Evolutionary conservation across 495 filamentous ascomycete species (phyloP), one percentile per base, ranked within the genome.

Genomic region (Cercophora samala): DNA sequence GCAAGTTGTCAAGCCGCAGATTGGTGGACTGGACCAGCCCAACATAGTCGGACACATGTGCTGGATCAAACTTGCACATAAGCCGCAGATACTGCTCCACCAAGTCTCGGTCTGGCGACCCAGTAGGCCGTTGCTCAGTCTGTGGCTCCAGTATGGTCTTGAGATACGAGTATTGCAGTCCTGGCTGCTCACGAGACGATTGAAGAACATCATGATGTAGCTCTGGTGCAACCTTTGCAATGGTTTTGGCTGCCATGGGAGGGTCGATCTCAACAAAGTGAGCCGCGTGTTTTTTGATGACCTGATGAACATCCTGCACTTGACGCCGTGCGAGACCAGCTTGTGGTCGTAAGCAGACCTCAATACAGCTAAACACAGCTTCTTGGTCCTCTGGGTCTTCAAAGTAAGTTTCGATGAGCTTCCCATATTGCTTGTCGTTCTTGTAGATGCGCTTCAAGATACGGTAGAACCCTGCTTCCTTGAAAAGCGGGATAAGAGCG

Each of bases 381-480:
- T 89, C 83, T 58, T 84, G 88, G 67, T 92, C 88, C 60, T 92
- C 86, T 3, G 86, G 85, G 70, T 98, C 95, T 64, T 97, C 90
- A 55, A 99, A 91, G 74, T 92, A 96, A 1, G 89, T 87, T 69
- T 91, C 80, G 0, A 98, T 77, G 42, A 97, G 83, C 69, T 90
- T 88, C 2, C 90, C 84, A 70, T 91, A 96, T 72, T 93, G 87
- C 69, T 87, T 91, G 66, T 97, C 93, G 4, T 85, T 81, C 69
- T 87, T 87, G 73, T 96, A 97, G 29, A 91, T 91, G 25, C 90
- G 89, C 78, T 98, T 98, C 37, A 99, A 77, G 55, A 99, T 93
- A n/a, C 94, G 88, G 75, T 91, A 95, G 74, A 97, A 99, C 8
- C 87, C 86, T 4, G 96, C 95, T 68, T 89, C 82, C 64, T 88